Conservation (phyloP, 1,284 basidiomycete species). For the Veloboletus limbatus region DNA sequence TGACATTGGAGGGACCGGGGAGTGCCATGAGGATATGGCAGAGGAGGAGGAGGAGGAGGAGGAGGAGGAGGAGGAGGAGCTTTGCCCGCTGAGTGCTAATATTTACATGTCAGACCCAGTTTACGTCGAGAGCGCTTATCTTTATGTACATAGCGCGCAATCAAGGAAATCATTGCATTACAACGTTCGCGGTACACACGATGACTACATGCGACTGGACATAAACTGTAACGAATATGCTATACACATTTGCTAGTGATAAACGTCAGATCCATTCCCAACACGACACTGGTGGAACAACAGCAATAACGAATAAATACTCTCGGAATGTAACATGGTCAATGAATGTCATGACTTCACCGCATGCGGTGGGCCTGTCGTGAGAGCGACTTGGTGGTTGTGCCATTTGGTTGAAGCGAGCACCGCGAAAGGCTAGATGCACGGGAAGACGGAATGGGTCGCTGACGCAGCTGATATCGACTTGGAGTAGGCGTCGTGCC, state of each 20-base stretch:
- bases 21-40: slow-evolving; percentile 23
- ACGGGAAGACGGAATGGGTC: slow-evolving; percentile 21
- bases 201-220: slow-evolving; percentile 12
- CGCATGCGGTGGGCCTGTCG: slow-evolving; percentile 16
- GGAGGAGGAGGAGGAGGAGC: not conserved
- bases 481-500: slow-evolving; percentile 12
- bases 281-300: slow-evolving; percentile 20
- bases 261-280: slow-evolving; percentile 11
- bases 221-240: slow-evolving; percentile 1
- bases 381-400: slow-evolving; percentile 16
- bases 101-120: slow-evolving; percentile 18
- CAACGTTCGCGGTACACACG: slow-evolving; percentile 8
- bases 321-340: slow-evolving; percentile 2
- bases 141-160: slow-evolving; percentile 14
- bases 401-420: slow-evolving; percentile 6
- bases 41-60: slow-evolving; percentile 1
- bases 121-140: slow-evolving; percentile 13
- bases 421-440: slow-evolving; percentile 16
- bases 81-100: slow-evolving; percentile 10
- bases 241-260: slow-evolving; percentile 7
- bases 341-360: slow-evolving; percentile 7
- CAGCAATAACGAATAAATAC: slow-evolving; percentile 35
- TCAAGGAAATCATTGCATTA: slow-evolving; percentile 3
- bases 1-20: slow-evolving; percentile 40
- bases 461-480: slow-evolving; percentile 33